Evolutionary conservation across 192 early-diverging fungal genomes (phyloP).

Genomic region (Dissophora globulifera): DNA sequence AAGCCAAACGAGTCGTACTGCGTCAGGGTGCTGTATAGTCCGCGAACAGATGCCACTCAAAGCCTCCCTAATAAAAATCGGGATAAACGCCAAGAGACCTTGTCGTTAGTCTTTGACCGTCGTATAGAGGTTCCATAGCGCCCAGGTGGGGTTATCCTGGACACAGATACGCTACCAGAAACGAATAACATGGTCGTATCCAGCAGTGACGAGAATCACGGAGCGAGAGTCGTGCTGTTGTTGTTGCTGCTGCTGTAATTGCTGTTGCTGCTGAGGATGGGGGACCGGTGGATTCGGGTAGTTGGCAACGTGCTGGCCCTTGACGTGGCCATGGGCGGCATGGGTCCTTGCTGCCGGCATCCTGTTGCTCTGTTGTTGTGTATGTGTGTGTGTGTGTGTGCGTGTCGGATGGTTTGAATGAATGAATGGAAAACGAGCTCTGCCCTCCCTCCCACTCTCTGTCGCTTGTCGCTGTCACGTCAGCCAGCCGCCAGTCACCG

Average conservation of each 20-base stretch:
- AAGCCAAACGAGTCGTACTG: conserved; percentile 58
- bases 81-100: no score
- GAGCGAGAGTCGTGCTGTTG: conserved; percentile 64
- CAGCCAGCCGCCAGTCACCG: conserved; percentile 7
- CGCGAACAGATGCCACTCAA: conserved; percentile 70
- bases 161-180: no score
- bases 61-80: conserved; percentile 71
- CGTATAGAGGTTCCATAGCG: no score
- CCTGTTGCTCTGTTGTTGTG: neutral
- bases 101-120: no score
- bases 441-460: neutral
- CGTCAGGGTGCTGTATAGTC: conserved; percentile 84
- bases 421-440: no score
- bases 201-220: conserved; percentile 76
- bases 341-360: conserved; percentile 46
- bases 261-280: conserved; percentile 42
- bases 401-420: neutral
- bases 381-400: neutral
- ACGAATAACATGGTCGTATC: conserved; percentile 81
- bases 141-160: no score
- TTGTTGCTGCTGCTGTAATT: conserved; percentile 57
- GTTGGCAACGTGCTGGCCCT: conserved; percentile 41
- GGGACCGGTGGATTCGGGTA: conserved; percentile 25
- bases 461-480: neutral
- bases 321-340: conserved; percentile 9